Percentiles rank a stretch among this genome's conserved stretches.
Conservation (phyloP, 495 filamentous ascomycete species). For the Aspergillus ostianus region DNA sequence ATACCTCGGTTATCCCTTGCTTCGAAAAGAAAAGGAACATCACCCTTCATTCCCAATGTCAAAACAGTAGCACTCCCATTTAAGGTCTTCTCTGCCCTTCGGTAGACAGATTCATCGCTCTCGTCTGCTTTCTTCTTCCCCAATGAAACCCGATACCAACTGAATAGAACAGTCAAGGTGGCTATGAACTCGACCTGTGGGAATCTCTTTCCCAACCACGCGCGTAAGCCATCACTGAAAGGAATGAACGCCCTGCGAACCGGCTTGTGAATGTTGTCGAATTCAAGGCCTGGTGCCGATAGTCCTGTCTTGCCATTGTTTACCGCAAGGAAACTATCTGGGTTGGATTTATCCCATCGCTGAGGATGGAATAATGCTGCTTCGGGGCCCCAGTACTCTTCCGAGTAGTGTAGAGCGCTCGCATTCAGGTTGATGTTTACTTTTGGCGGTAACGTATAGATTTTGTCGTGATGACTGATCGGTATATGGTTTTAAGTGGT, state of each 20-base stretch:
- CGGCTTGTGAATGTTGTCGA: constrained; percentile 51
- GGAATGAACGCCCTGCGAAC: constrained; percentile 62
- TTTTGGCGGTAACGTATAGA: constrained; percentile 31
- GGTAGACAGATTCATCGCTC: background rate
- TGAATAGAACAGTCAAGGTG: constrained; percentile 61
- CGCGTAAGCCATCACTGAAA: constrained; percentile 68
- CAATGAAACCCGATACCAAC: constrained; percentile 50
- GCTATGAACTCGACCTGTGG: constrained; percentile 73
- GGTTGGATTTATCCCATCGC: constrained; percentile 22
- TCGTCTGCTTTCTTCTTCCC: background rate
- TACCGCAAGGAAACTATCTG: constrained; percentile 9
- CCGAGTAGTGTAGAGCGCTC: constrained; percentile 36
- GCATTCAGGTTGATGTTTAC: constrained; percentile 32
- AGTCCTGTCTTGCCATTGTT: constrained; percentile 9
- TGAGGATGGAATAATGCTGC: constrained; percentile 25
- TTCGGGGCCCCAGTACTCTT: constrained; percentile 41
- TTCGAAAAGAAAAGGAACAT: constrained; percentile 3
- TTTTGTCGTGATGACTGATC: constrained; percentile 20
- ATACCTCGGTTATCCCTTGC: background rate
- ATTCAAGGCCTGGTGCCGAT: constrained; percentile 8
- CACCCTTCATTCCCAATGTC: constrained; percentile 1
- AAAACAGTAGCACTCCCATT: constrained; percentile 1
- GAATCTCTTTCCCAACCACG: constrained; percentile 68
- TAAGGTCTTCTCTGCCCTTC: constrained; percentile 2
- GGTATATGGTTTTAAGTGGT: constrained; percentile 14